These are phyloP conservation scores for Quercus robur DNA, from an alignment of 306 rosid species.

Conservation along the genomic window DNA sequence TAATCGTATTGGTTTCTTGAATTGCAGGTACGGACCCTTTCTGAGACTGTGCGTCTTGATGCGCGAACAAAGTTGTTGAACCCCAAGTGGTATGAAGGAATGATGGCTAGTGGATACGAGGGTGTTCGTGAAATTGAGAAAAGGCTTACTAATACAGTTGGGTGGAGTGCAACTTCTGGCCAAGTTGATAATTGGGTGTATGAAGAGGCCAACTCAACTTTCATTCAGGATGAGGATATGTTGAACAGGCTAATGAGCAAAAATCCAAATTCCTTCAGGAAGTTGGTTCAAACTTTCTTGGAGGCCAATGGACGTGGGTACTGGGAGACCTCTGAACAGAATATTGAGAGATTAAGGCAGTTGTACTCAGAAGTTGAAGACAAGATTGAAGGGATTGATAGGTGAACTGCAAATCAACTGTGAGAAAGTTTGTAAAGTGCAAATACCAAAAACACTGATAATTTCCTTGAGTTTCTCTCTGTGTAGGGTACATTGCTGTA, in stretches of 20 bases:
- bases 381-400: constrained; percentile 92
- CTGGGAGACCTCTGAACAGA: constrained; percentile 89
- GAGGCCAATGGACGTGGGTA: constrained; percentile 99
- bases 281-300: constrained; percentile 86
- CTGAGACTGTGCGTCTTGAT: constrained; percentile 97
- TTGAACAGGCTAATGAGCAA: constrained; percentile 80
- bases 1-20: constrained; percentile 9
- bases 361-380: constrained; percentile 92
- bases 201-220: constrained; percentile 96
- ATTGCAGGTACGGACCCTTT: constrained; percentile 83
- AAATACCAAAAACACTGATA: constrained; percentile 19
- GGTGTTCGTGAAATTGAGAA: constrained; percentile 97
- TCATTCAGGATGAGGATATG: constrained; percentile 91
- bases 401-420: constrained; percentile 32
- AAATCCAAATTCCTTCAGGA: constrained; percentile 94
- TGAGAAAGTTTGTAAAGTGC: constrained; percentile 20
- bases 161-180: constrained; percentile 99
- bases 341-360: constrained; percentile 77
- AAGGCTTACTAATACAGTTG: constrained; percentile 92
- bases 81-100: constrained; percentile 99
- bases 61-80: constrained; percentile 92
- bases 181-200: constrained; percentile 99
- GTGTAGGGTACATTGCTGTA: background rate
- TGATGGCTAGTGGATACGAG: constrained; percentile 89
- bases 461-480: constrained; percentile 24